Base-by-base conservation (phyloP, 805 yeast genomes). In the Ogataea paradorogensis region DNA sequence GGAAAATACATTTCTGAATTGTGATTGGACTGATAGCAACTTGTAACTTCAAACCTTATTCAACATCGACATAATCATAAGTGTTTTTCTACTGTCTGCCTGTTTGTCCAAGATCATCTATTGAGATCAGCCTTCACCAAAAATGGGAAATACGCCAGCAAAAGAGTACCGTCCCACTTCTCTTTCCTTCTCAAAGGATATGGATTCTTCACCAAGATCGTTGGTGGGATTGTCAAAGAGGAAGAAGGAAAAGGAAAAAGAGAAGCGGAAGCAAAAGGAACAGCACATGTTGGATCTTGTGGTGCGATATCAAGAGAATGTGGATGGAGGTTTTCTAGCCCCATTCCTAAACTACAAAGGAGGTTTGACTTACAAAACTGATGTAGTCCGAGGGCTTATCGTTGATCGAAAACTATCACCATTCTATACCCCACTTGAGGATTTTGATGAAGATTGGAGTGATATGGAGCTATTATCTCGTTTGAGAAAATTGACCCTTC, bases 281-380 rank as follows among this genome's bases (percentile, higher is more conserved):
- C 61, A 63, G 13, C 87, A 80, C 51, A 76, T 75, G 38, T 51
- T 65, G 46, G 73, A 78, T 16, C 64, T 84, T 38, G 65, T 84
- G 15, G 87, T 84, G 2, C 67, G 73, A 45, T 74, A 62, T 52
- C 69, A 69, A 27, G 95, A 87, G 55, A 77, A 69, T 47, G 95
- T 91, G 11, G 98, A 93, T 63, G 99, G 99, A 14, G 99, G 99
- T 2, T 89, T 67, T 57, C 64, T 91, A 47, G 96, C 95, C 1
- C 96, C 98, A 0, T 86, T 76, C 62, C 97, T 97, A 2, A 84
- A 85, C 23, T 91, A 91, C 62, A 76, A 80, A 47, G 80, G 84
- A 33, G 82, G 80, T 51, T 60, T 83, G 39, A 95, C 86, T 59
- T 91, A 78, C 64, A 76, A 83, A 53, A 74, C 84, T 11, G 75